These are phyloP conservation scores for Dendrocalamus latiflorus DNA, from an alignment of 202 grass and related monocot genomes.

Conservation along the genomic window DNA sequence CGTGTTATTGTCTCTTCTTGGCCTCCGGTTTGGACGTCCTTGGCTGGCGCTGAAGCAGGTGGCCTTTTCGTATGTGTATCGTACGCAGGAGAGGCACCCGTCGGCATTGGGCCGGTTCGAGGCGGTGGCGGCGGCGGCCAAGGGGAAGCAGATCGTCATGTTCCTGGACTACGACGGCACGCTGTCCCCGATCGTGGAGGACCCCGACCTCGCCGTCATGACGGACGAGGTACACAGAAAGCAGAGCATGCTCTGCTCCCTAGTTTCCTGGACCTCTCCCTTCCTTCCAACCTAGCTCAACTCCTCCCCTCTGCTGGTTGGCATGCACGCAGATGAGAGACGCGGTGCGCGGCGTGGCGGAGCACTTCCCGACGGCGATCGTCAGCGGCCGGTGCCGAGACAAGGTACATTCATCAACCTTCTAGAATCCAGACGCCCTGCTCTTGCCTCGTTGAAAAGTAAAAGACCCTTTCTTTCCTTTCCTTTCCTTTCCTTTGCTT, in stretches of 20 bases:
- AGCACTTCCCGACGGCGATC: slow-evolving; percentile 68
- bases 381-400: slow-evolving; percentile 58
- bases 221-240: slow-evolving; percentile 50
- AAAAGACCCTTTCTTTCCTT: background rate
- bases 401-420: slow-evolving; percentile 36
- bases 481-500: background rate
- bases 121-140: slow-evolving; percentile 41
- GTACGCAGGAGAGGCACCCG: slow-evolving; percentile 49
- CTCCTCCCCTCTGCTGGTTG: background rate
- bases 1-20: background rate
- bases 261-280: background rate
- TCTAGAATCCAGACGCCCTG: background rate
- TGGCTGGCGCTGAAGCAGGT: background rate
- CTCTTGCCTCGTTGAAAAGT: background rate
- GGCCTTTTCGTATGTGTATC: background rate
- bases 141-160: slow-evolving; percentile 58
- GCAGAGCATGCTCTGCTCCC: slow-evolving; percentile 11
- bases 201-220: slow-evolving; percentile 76
- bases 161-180: slow-evolving; percentile 97
- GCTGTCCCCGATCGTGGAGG: slow-evolving; percentile 74
- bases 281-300: background rate
- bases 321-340: slow-evolving; percentile 52
- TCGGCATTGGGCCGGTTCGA: slow-evolving; percentile 65
- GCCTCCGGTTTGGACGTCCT: background rate
- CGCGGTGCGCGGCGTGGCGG: slow-evolving; percentile 52